A percentile compares a stretch with the other conserved stretches of the same genome.
phyloP scores from a whole-genome alignment of 2,329 filamentous ascomycete genomes.

The Sordariomycetes sp. region DNA sequence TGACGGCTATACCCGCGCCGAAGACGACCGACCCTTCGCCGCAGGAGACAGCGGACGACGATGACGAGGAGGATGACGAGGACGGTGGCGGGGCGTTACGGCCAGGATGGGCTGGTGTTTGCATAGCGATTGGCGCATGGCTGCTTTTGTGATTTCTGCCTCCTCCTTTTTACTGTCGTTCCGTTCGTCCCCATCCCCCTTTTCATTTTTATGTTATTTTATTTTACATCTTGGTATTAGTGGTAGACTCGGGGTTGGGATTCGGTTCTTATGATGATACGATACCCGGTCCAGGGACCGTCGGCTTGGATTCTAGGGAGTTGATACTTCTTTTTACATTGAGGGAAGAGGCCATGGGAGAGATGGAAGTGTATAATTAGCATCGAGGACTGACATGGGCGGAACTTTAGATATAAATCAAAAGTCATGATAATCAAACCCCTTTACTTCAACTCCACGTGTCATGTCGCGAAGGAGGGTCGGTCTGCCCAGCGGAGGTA shows the following conservation, averaged over 20 bases:
- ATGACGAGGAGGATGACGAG: conserved; percentile 13
- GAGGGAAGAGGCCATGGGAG: background rate
- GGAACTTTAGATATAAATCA: background rate
- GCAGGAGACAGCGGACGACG: conserved; percentile 5
- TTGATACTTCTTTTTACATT: background rate
- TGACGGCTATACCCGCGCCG: conserved; percentile 24
- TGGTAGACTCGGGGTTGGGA: background rate
- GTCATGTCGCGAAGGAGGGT: too few species aligned
- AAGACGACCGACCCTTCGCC: background rate
- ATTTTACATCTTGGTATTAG: background rate
- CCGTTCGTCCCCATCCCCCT: too few species aligned
- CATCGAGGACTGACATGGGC: background rate
- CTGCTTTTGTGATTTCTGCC: conserved; percentile 13
- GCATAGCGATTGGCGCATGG: conserved; percentile 29
- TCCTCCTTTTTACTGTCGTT: background rate
- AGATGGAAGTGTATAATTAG: background rate
- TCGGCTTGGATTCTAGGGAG: background rate
- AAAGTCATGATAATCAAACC: background rate
- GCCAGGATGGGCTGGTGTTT: conserved; percentile 14
- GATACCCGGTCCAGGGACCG: conserved; percentile 5
- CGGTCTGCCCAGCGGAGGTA: too few species aligned
- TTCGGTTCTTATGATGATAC: conserved; percentile 2
- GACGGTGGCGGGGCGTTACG: conserved; percentile 9
- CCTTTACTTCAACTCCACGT: too few species aligned
- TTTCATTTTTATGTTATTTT: background rate